A percentile compares a stretch with the other conserved stretches of the same genome.
phyloP scores from a whole-genome alignment of 202 grass and related monocot species.

The Elaeis oleifera region DNA sequence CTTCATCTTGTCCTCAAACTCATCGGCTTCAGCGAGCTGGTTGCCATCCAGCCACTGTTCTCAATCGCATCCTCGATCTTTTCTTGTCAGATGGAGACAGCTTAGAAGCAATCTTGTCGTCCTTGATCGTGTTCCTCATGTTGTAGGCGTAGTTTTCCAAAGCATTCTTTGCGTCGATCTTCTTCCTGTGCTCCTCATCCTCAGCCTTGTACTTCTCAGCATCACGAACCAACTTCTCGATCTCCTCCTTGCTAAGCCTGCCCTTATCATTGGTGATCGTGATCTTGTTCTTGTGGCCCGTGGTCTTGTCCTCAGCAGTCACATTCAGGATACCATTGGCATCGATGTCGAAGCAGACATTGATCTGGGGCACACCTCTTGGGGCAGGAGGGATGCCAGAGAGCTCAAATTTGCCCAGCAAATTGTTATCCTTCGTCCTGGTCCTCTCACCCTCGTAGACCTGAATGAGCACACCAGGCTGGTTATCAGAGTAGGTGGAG shows the following conservation, averaged over 20 bases:
- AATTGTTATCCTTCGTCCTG: slow-evolving; percentile 78
- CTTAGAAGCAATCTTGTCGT: slow-evolving; percentile 81
- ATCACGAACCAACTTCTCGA: slow-evolving; percentile 81
- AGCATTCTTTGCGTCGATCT: slow-evolving; percentile 73
- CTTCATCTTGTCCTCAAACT: slow-evolving; percentile 94
- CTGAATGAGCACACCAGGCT: slow-evolving; percentile 75
- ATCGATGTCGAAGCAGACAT: slow-evolving; percentile 75
- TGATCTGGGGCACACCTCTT: slow-evolving; percentile 75
- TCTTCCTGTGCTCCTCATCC: slow-evolving; percentile 76
- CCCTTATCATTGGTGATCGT: slow-evolving; percentile 91
- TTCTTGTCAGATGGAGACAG: slow-evolving; percentile 54
- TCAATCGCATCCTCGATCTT: slow-evolving; percentile 64
- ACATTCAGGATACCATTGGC: slow-evolving; percentile 89
- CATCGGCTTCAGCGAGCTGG: slow-evolving; percentile 67
- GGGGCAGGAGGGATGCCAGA: slow-evolving; percentile 75
- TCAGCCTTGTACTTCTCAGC: slow-evolving; percentile 80
- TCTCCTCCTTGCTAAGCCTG: slow-evolving; percentile 82
- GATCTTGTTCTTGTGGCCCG: slow-evolving; percentile 87
- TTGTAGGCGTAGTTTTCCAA: slow-evolving; percentile 92
- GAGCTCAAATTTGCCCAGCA: slow-evolving; percentile 85
- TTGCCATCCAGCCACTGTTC: slow-evolving; percentile 55
- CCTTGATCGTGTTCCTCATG: slow-evolving; percentile 96
- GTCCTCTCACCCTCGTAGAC: slow-evolving; percentile 87
- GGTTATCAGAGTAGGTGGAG: slow-evolving; percentile 82
- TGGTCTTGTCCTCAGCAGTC: slow-evolving; percentile 78